These are phyloP conservation scores for Nannochloropsis granulata DNA, from an alignment of 108 stramenopile genomes.

Conservation along the genomic window DNA sequence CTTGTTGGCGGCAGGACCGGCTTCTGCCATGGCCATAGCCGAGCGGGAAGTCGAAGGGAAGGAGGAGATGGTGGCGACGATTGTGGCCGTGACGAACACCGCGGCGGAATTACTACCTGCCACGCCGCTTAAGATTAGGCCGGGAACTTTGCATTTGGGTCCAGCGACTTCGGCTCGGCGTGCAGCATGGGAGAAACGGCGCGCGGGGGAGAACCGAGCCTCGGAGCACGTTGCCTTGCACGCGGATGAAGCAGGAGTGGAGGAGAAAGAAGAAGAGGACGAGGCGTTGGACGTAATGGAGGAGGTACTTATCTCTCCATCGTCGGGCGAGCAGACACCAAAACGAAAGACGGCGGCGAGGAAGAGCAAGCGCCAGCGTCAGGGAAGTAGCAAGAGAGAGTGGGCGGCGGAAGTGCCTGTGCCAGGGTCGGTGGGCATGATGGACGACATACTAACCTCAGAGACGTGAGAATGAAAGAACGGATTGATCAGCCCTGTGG, in stretches of 20 bases:
- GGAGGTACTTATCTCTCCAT: not conserved
- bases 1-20: not conserved
- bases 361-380: not conserved
- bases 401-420: not conserved
- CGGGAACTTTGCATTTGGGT: not conserved
- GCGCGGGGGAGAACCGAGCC: conserved; percentile 47
- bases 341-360: not conserved
- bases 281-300: not conserved
- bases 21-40: not conserved
- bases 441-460: not conserved
- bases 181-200: conserved; percentile 47
- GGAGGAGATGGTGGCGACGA: not conserved
- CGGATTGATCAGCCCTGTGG: too few relatives aligned
- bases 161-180: conserved; percentile 31
- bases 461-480: not conserved
- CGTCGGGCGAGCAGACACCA: not conserved
- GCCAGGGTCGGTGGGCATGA: not conserved
- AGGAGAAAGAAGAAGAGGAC: not conserved
- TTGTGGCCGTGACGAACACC: not conserved
- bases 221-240: conserved; percentile 56
- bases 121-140: conserved; percentile 1
- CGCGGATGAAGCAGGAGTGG: not conserved
- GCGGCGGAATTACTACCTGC: not conserved
- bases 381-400: not conserved
- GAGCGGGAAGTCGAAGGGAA: not conserved